These are phyloP conservation scores for Pseudevernia furfuracea DNA, from an alignment of 495 filamentous ascomycete species.

Conservation along the genomic window DNA sequence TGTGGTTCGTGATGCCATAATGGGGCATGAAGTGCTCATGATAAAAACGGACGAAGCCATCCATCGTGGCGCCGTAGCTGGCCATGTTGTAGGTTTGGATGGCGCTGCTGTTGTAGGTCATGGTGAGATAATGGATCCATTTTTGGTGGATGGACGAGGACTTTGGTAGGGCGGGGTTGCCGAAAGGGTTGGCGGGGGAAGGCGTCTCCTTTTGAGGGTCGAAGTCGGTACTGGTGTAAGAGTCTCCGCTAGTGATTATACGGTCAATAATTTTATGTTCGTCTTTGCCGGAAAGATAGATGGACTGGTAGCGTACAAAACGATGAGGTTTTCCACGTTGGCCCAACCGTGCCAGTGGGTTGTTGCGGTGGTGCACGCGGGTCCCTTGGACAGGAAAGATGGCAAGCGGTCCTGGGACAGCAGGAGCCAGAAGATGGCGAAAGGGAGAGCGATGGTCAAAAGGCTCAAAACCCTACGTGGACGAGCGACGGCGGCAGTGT, in stretches of 20 bases:
- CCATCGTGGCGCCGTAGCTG: conserved; percentile 61
- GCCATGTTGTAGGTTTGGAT: conserved; percentile 63
- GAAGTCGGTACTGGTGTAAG: conserved; percentile 59
- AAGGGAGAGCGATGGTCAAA: neutral
- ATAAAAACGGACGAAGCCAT: conserved; percentile 26
- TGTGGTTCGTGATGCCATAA: conserved; percentile 4
- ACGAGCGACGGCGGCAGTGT: neutral
- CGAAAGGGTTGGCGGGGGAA: conserved; percentile 55
- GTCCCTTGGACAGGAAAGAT: neutral
- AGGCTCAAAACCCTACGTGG: neutral
- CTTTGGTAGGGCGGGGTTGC: conserved; percentile 50
- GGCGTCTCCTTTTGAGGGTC: conserved; percentile 52
- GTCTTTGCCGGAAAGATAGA: too few species aligned
- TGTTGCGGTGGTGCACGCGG: neutral
- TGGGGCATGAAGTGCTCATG: conserved; percentile 2
- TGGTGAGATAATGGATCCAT: conserved; percentile 63
- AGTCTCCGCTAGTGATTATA: conserved; percentile 35
- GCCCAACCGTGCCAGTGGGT: conserved; percentile 15
- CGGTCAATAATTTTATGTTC: neutral
- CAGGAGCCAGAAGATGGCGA: neutral
- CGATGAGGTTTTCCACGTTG: conserved; percentile 12
- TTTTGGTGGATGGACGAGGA: conserved; percentile 49
- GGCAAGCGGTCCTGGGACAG: neutral
- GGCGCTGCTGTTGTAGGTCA: conserved; percentile 51
- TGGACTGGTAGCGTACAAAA: conserved; percentile 12